Percentiles rank a stretch among this genome's conserved stretches.
Evolutionary conservation across 192 early-diverging fungal species (phyloP).

Genomic region (Coemansia guatemalensis): DNA sequence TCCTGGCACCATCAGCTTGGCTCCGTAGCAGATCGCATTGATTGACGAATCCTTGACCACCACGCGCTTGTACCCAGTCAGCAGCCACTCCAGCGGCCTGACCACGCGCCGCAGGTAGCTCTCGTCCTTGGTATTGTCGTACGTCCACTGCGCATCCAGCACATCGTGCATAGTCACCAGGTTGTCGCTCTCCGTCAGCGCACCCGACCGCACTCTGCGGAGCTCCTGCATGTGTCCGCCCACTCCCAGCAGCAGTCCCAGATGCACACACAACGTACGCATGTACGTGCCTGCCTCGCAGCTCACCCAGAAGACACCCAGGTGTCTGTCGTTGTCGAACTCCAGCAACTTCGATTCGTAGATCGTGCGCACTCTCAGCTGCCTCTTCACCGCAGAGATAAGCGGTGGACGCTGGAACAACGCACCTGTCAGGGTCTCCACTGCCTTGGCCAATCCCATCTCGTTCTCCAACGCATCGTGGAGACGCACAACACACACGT

Average conservation of each 20-base stretch:
- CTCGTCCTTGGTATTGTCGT: constrained; percentile 98
- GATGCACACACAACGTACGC: constrained; percentile 98
- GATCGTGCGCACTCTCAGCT: constrained; percentile 97
- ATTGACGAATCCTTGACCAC: constrained; percentile 99
- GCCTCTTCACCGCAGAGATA: constrained; percentile 98
- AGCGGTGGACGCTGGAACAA: constrained; percentile 98
- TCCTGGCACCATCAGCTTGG: constrained; percentile 98
- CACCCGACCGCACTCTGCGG: constrained; percentile 92
- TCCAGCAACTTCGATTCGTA: constrained; percentile 95
- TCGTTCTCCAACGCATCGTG: constrained; percentile 92
- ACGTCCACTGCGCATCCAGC: constrained; percentile 97
- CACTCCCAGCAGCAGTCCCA: constrained; percentile 91
- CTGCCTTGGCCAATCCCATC: constrained; percentile 78
- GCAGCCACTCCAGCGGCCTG: constrained; percentile 90
- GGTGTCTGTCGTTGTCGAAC: constrained; percentile 95
- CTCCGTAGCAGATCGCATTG: constrained; percentile 99
- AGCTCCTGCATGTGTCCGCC: constrained; percentile 99
- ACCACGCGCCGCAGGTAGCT: constrained; percentile 92
- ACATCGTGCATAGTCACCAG: constrained; percentile 99
- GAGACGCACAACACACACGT: constrained; percentile 92
- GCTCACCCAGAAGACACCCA: constrained; percentile 96
- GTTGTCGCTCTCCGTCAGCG: constrained; percentile 87
- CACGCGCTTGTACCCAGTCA: constrained; percentile 94
- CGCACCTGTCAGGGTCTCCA: constrained; percentile 97
- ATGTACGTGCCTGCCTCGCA: constrained; percentile 99